Conservation (phyloP, 257 asterid genomes). For the Nicotiana tabacum region DNA sequence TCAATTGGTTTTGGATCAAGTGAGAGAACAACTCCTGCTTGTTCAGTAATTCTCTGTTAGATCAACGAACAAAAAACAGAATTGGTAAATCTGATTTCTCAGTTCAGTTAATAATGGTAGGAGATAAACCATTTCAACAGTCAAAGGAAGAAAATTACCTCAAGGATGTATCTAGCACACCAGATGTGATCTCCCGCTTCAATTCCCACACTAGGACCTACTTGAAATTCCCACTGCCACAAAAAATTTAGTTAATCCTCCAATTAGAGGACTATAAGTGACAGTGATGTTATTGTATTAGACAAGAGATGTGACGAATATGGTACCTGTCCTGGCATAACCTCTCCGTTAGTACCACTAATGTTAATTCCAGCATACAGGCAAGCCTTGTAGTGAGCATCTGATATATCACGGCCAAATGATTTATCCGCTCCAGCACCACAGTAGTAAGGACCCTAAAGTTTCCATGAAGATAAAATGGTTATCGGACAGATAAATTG, state of each 20-base stretch:
- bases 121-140: neutral
- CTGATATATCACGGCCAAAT: slow-evolving; percentile 94
- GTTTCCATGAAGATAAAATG: slow-evolving; percentile 13
- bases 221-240: slow-evolving; percentile 96
- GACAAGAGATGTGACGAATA: slow-evolving; percentile 9
- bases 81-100: neutral
- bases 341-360: slow-evolving; percentile 97
- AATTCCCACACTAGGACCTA: slow-evolving; percentile 94
- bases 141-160: slow-evolving; percentile 42
- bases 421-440: slow-evolving; percentile 95
- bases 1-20: slow-evolving; percentile 95
- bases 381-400: slow-evolving; percentile 98
- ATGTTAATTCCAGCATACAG: slow-evolving; percentile 94
- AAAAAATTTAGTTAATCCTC: slow-evolving; percentile 10
- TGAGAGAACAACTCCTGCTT: slow-evolving; percentile 92
- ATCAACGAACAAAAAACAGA: neutral
- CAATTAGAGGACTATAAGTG: neutral
- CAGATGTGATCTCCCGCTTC: slow-evolving; percentile 97
- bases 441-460: slow-evolving; percentile 95
- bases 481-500: neutral
- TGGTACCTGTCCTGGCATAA: slow-evolving; percentile 96
- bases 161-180: slow-evolving; percentile 94
- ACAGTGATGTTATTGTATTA: neutral
- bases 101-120: neutral
- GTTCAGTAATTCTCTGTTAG: slow-evolving; percentile 92